A percentile compares a stretch with the other conserved stretches of the same genome.
These are phyloP conservation scores for Fusarium pilosicola DNA, from an alignment of 2,329 filamentous ascomycete species.

Conservation along the genomic window DNA sequence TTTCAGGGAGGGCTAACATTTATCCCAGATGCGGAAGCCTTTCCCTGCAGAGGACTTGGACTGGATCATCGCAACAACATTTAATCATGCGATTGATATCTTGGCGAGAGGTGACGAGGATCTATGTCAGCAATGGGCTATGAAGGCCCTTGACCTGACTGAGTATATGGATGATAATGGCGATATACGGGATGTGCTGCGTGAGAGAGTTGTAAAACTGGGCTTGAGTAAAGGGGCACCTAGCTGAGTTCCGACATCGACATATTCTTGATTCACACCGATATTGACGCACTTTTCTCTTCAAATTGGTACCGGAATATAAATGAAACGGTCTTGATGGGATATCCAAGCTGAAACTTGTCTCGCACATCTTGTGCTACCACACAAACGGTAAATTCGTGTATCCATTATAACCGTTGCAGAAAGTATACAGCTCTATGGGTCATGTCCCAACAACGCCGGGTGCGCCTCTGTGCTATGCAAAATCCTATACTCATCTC, in stretches of 20 bases:
- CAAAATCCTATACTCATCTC: slow-evolving; percentile 28
- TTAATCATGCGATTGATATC: slow-evolving; percentile 77
- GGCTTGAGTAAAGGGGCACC: slow-evolving; percentile 26
- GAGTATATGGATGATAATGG: slow-evolving; percentile 66
- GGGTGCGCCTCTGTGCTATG: slow-evolving; percentile 30
- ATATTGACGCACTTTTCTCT: not conserved
- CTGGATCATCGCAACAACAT: slow-evolving; percentile 76
- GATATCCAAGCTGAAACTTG: slow-evolving; percentile 1
- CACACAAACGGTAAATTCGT: slow-evolving; percentile 13
- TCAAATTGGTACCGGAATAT: not conserved
- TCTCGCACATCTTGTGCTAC: slow-evolving; percentile 10
- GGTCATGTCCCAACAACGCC: slow-evolving; percentile 30
- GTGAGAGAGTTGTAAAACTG: slow-evolving; percentile 57
- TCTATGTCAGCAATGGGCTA: slow-evolving; percentile 68
- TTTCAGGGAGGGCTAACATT: not conserved
- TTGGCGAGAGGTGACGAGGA: slow-evolving; percentile 65
- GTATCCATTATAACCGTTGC: slow-evolving; percentile 26
- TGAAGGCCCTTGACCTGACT: slow-evolving; percentile 70
- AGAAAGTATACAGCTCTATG: slow-evolving; percentile 30
- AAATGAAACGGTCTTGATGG: not conserved
- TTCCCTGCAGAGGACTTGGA: slow-evolving; percentile 77
- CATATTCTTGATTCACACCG: not conserved
- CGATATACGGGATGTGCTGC: slow-evolving; percentile 55
- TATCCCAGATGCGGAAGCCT: slow-evolving; percentile 50
- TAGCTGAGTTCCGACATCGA: not conserved